phyloP scores from a whole-genome alignment of 106 monocot genomes.

The Dactylorhiza incarnata region DNA sequence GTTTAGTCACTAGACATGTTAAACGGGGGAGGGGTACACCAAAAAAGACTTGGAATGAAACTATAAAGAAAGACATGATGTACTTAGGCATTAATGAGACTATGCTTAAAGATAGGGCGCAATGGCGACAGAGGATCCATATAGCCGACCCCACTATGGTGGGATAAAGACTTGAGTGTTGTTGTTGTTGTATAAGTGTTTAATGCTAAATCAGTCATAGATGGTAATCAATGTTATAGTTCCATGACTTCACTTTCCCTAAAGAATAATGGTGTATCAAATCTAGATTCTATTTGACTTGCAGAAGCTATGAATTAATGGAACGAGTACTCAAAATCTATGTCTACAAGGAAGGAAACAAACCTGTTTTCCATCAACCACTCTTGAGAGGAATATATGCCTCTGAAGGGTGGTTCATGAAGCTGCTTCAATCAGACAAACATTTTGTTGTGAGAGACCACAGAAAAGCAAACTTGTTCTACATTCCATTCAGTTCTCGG shows the following conservation, averaged over 20 bases:
- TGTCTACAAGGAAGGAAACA: conserved; percentile 52
- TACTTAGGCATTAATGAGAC: too few relatives aligned
- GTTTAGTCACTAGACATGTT: too few relatives aligned
- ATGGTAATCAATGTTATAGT: not conserved
- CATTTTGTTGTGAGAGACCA: conserved; percentile 35
- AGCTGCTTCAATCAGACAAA: conserved; percentile 36
- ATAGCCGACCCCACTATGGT: too few relatives aligned
- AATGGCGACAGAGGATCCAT: too few relatives aligned
- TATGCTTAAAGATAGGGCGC: too few relatives aligned
- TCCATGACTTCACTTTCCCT: not conserved
- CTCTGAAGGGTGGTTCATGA: conserved; percentile 80
- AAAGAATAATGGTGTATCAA: too few relatives aligned
- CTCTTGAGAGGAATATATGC: conserved; percentile 59
- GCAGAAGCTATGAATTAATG: conserved; percentile 71
- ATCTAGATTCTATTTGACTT: not conserved
- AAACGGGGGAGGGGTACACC: too few relatives aligned
- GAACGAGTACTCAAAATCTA: conserved; percentile 52
- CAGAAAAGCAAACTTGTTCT: conserved; percentile 52
- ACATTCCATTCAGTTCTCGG: conserved; percentile 57
- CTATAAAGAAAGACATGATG: too few relatives aligned
- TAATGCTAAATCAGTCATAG: not conserved
- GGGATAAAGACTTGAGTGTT: too few relatives aligned
- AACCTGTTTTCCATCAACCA: conserved; percentile 52
- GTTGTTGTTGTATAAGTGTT: not conserved
- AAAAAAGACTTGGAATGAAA: too few relatives aligned